Evolutionary conservation across 225 moss, liverwort and hornwort species (phyloP), one percentile per base, ranked within the genome.

Genomic region (Pleurozium schreberi): DNA sequence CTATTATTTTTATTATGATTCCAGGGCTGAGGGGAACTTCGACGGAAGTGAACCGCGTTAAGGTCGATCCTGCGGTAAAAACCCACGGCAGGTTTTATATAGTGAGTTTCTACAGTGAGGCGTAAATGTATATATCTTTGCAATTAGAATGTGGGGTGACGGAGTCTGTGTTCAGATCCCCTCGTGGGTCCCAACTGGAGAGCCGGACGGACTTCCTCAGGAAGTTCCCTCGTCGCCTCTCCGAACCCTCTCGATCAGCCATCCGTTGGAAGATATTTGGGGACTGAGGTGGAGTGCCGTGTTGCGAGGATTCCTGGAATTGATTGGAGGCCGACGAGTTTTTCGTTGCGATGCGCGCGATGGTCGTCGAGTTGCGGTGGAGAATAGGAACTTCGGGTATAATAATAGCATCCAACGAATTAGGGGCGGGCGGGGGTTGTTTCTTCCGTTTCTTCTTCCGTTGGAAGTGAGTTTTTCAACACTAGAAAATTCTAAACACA

Each of bases 221-320:
- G 82, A 70, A 89, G 36, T 26, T 89, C 70, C 84, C 2, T 14
- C 0, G 70, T 59, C 59, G n/a, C 42, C 80, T 57, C 84, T 73
- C 58, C 81, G 87, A 91, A 89, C 58, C 42, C 61, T 38, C 61
- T n/a, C 14, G 9, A 22, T 33, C 75, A 1, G 9, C 13, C 3
- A 1, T 12, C 13, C 3, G 33, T n/a, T 58, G 23, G 22, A 13
- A 45, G 89, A 91, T 89, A 87, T 91, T 85, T 91, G 81, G 80
- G 87, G 75, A n/a, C n/a, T n/a, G n/a, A 83, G 87, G 84, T 89
- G 78, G 80, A 87, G 89, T 89, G 89, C n/a, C 30, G 84, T 69
- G 83, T 5, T 58, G 89, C 89, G 50, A 68, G 64, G 53, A 75
- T 89, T 89, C 60, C 55, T 81, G 91, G 84, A 57, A 15, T 74